Base-by-base conservation (phyloP, 257 asterid genomes). In the Schizonepeta tenuifolia region DNA sequence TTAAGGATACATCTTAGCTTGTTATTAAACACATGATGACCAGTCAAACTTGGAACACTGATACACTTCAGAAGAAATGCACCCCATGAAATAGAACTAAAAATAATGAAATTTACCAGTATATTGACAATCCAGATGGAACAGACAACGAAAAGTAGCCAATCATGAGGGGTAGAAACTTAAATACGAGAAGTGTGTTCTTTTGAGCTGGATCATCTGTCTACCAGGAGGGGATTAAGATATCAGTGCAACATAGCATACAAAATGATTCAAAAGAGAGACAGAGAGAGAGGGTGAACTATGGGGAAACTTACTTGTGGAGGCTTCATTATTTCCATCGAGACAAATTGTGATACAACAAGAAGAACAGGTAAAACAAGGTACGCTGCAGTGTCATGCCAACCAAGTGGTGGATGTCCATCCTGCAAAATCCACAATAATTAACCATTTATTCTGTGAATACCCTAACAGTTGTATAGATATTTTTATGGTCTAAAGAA, bases 271-370 rank as follows among this genome's bases (percentile, higher is more conserved):
- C 63, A 31, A 44, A 71, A 15, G 57, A 20, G 62, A 24, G 62
- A n/a, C n/a, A n/a, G 38, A 55, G 62, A 24, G 62, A 5, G 13
- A 12, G 21, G 66, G 40, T 47, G 60, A 77, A 65, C 65, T 31
- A 56, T 65, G 58, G 54, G 62, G 63, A 12, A 67, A 71, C 91
- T 63, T 86, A 95, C 99, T 83, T 92, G 98, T 62, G 99, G 97
- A 81, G 99, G 99, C 82, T 95, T 95, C 99, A 95, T 95, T 79
- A 95, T 80, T 79, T 95, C 99, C 99, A 90, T 95, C 3, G 99
- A 95, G 20, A 95, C 90, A 75, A 36, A 95, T 69, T 95, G 99
- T 13, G 99, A 95, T 65, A 78, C 74, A 80, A 95, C 90, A 69
- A 95, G 92, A 73, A 95, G 97, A 65, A 86, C 89, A 70, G 99